phyloP scores from a whole-genome alignment of 1,284 basidiomycete genomes.

The Pseudozyma flocculosa region DNA sequence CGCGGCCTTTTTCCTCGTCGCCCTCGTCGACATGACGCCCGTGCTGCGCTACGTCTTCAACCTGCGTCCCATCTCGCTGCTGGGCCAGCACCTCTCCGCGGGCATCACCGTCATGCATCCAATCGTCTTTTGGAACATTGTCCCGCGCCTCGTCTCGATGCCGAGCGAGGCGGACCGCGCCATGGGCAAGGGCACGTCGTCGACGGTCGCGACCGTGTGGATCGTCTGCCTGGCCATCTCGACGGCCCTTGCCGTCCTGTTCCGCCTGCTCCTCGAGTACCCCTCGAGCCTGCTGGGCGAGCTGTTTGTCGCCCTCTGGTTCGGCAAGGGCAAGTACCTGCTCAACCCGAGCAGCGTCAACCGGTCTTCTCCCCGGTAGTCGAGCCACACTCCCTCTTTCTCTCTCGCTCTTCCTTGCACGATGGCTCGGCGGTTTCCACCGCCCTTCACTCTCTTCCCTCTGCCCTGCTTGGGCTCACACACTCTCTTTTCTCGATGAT shows the following conservation, averaged over 20 bases:
- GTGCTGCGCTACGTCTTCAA: slow-evolving; percentile 10
- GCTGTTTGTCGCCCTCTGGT: neutral
- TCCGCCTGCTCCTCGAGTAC: neutral
- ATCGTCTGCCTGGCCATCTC: neutral
- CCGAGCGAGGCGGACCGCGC: too few species aligned
- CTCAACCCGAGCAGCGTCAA: neutral
- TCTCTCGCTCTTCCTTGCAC: too few species aligned
- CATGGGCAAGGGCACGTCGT: too few species aligned
- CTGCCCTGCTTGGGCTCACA: too few species aligned
- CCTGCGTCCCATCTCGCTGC: slow-evolving; percentile 15
- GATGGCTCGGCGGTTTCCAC: too few species aligned
- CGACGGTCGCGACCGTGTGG: neutral
- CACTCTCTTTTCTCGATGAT: too few species aligned
- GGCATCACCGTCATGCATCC: slow-evolving; percentile 23
- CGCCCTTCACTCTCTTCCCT: too few species aligned
- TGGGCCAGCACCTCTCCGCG: slow-evolving; percentile 30
- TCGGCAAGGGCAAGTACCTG: neutral
- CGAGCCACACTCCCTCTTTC: too few species aligned
- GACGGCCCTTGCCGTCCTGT: neutral
- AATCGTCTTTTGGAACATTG: slow-evolving; percentile 27
- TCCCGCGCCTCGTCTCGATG: slow-evolving; percentile 10
- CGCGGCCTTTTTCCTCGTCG: slow-evolving; percentile 15
- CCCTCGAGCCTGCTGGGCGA: neutral
- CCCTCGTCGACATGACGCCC: slow-evolving; percentile 15
- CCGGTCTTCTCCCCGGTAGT: too few species aligned